phyloP scores from a whole-genome alignment of 352 stramenopile species.

The Phytopythium kandeliae region DNA sequence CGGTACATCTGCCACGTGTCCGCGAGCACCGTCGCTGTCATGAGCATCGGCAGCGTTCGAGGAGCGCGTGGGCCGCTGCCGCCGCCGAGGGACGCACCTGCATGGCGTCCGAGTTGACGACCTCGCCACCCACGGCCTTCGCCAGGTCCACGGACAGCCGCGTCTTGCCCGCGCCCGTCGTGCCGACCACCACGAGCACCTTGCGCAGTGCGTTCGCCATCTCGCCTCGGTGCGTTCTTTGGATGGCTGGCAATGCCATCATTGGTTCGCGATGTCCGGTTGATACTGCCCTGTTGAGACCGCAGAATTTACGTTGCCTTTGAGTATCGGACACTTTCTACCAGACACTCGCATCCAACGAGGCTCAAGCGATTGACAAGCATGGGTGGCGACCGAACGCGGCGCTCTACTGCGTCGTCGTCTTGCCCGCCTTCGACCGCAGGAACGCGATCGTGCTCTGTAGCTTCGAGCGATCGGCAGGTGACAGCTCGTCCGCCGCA shows the following conservation, averaged over 20 bases:
- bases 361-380: neutral
- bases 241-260: too few species aligned
- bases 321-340: constrained; percentile 5
- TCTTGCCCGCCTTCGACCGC: constrained; percentile 55
- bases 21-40: too few species aligned
- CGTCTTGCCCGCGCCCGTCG: constrained; percentile 90
- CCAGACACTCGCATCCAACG: neutral
- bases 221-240: neutral
- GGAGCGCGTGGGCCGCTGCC: too few species aligned
- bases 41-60: too few species aligned
- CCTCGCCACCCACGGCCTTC: constrained; percentile 83
- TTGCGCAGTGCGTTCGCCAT: constrained; percentile 38
- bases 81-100: too few species aligned
- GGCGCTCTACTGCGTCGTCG: constrained; percentile 9
- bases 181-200: constrained; percentile 87
- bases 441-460: constrained; percentile 57
- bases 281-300: neutral
- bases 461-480: constrained; percentile 34
- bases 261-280: too few species aligned
- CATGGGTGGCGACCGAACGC: neutral
- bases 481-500: constrained; percentile 4
- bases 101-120: constrained; percentile 91
- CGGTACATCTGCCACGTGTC: constrained; percentile 88
- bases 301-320: neutral
- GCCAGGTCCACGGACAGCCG: constrained; percentile 91